Base-by-base conservation (phyloP, 306 rosid genomes). In the Ochetophila trinervis region DNA sequence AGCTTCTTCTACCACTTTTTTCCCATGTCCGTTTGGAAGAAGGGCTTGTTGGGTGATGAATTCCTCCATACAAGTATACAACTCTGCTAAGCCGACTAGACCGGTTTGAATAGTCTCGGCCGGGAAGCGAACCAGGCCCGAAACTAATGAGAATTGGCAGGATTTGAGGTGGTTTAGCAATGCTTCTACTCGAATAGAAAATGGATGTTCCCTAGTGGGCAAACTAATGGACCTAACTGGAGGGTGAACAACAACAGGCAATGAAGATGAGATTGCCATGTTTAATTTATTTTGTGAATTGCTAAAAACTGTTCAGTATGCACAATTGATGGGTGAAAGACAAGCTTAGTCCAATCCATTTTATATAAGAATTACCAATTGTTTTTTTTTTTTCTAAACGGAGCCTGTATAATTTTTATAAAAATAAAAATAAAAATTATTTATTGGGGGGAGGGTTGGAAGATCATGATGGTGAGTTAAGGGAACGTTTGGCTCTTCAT, bases 181-280 rank as follows among this genome's bases (percentile, higher is more conserved):
- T 40, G 85, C 78, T 63, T 87, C 85, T 62, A 81, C 59, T 67
- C 74, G 73, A 2, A 75, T 69, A 57, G 74, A 79, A 60, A 74
- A 42, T 0, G 91, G 86, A 70, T 78, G 81, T 70, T 60, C 70
- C 72, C 95, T 82, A 0, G 86, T 35, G 9, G 96, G 90, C 67
- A 85, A 80, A 58, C 91, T 90, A 22, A 87, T 85, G 18, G 96
- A 87, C 40, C 96, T 83, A 50, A 78, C 10, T 1, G 90, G 95
- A 49, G 67, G 94, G 57, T 32, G 8, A 14, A 50, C 21, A 16
- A 7, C 16, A 50, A 7, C 16, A 50, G 21, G 21, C 21, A 50
- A 19, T 18, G 54, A 16, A 50, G 54, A 50, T 17, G 54, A n/a
- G 11, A 50, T 40, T 66, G 63, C 81, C 81, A 76, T 76, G 34